Evolutionary conservation across 768 basidiomycete species (phyloP).

Genomic region (Scleroderma bovista): DNA sequence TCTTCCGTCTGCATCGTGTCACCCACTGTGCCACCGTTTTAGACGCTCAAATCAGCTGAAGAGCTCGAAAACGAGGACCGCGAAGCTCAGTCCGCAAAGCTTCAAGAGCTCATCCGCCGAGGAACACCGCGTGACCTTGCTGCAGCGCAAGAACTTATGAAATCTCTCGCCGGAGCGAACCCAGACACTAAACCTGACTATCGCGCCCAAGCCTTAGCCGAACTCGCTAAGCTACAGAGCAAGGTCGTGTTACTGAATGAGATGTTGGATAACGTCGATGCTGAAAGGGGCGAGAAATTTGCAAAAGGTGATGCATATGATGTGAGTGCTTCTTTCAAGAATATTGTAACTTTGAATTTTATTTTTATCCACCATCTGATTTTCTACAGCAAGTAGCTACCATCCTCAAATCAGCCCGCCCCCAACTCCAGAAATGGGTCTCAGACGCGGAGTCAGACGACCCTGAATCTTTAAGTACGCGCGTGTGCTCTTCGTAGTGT

Average conservation of each 20-base stretch:
- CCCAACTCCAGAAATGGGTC: slow-evolving; percentile 97
- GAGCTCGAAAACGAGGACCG: slow-evolving; percentile 96
- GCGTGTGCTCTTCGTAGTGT: slow-evolving; percentile 15
- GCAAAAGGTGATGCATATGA: slow-evolving; percentile 91
- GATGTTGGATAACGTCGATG: slow-evolving; percentile 90
- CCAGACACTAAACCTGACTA: slow-evolving; percentile 95
- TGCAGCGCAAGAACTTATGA: slow-evolving; percentile 97
- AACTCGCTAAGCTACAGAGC: slow-evolving; percentile 90
- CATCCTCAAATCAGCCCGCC: slow-evolving; percentile 75
- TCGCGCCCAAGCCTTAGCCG: slow-evolving; percentile 79
- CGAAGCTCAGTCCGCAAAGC: slow-evolving; percentile 90
- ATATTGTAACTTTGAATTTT: not conserved
- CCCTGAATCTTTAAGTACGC: slow-evolving; percentile 81
- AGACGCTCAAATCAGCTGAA: slow-evolving; percentile 92
- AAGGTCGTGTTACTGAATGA: slow-evolving; percentile 96
- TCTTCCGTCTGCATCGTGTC: slow-evolving; percentile 33
- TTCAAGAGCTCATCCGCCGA: slow-evolving; percentile 96
- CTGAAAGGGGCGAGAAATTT: slow-evolving; percentile 66
- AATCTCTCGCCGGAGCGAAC: slow-evolving; percentile 88
- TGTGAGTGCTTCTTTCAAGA: slow-evolving; percentile 37
- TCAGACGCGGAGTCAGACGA: slow-evolving; percentile 88
- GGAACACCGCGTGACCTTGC: slow-evolving; percentile 94
- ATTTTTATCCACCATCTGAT: not conserved
- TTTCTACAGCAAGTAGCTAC: slow-evolving; percentile 78
- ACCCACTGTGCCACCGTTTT: slow-evolving; percentile 13